Conservation (phyloP, 2,329 filamentous ascomycete species). For the Aspergillus calidoustus region DNA sequence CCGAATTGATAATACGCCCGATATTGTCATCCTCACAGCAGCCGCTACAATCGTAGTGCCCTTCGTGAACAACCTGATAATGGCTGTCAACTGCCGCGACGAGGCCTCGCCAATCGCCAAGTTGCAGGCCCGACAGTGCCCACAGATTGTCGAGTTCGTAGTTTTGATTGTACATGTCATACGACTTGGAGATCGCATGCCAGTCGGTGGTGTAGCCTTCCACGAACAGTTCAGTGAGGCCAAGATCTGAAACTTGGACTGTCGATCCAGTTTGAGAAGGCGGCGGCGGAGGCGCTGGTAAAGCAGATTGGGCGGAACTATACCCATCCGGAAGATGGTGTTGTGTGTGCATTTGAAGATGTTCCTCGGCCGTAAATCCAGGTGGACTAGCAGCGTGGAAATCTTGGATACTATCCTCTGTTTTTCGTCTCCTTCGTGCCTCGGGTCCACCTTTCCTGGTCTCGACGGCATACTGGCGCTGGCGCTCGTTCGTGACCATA, state of each 20-base stretch:
- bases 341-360: constrained; percentile 36
- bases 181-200: constrained; percentile 41
- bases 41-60: constrained; percentile 36
- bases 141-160: constrained; percentile 48
- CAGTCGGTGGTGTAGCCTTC: constrained; percentile 47
- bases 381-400: constrained; percentile 29
- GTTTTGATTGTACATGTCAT: constrained; percentile 45
- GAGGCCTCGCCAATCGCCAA: constrained; percentile 48
- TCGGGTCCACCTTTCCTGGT: constrained; percentile 55
- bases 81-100: constrained; percentile 52
- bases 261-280: constrained; percentile 31
- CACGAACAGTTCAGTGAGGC: constrained; percentile 41
- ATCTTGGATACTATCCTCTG: constrained; percentile 38
- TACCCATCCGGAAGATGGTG: constrained; percentile 32
- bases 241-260: constrained; percentile 32
- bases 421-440: constrained; percentile 44
- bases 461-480: constrained; percentile 62
- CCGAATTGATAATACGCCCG: constrained; percentile 41
- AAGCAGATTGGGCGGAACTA: constrained; percentile 27
- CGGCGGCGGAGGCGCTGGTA: constrained; percentile 30
- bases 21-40: constrained; percentile 42
- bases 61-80: constrained; percentile 46
- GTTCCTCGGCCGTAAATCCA: constrained; percentile 35
- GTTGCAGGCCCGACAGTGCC: constrained; percentile 46
- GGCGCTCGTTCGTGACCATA: constrained; percentile 65